Conservation (phyloP, 1,284 basidiomycete species). For the Schizopora paradoxa region DNA sequence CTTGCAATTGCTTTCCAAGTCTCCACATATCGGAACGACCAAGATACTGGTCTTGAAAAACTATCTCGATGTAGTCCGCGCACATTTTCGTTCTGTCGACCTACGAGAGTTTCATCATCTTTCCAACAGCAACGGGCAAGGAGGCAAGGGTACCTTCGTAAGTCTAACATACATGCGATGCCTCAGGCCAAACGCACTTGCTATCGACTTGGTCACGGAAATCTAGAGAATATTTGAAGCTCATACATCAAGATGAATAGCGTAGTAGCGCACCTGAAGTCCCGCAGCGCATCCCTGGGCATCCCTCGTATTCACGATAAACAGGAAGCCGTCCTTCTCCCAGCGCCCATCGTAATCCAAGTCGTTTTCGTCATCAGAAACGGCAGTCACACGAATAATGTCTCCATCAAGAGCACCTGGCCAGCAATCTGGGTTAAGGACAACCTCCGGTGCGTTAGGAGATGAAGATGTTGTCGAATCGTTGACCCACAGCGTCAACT, state of each 20-base stretch:
- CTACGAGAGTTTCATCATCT: conserved; percentile 32
- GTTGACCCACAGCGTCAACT: conserved; percentile 68
- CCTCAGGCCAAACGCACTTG: conserved; percentile 62
- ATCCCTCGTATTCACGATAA: conserved; percentile 45
- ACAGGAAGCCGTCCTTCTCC: conserved; percentile 45
- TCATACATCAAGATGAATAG: conserved; percentile 8
- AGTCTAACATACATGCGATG: conserved; percentile 66
- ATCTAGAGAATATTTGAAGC: conserved; percentile 39
- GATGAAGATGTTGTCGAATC: conserved; percentile 49
- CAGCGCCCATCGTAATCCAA: conserved; percentile 1
- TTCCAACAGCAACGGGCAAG: no score
- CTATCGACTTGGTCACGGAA: conserved; percentile 63
- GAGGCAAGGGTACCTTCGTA: conserved; percentile 67
- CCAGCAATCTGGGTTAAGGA: conserved; percentile 68
- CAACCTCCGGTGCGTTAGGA: conserved; percentile 47
- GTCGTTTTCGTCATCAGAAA: conserved; percentile 37
- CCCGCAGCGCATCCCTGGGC: conserved; percentile 59
- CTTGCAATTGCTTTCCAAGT: conserved; percentile 62
- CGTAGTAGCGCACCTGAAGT: conserved; percentile 46
- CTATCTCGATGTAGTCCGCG: conserved; percentile 83
- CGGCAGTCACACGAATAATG: conserved; percentile 50
- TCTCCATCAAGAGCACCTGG: conserved; percentile 72
- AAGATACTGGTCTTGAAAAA: conserved; percentile 89
- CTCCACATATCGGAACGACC: conserved; percentile 94
- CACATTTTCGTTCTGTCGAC: conserved; percentile 59